Percentiles rank a stretch among this genome's conserved stretches.
These are phyloP conservation scores for Leishmania guyanensis DNA, from an alignment of 208 protist genomes.

Conservation along the genomic window DNA sequence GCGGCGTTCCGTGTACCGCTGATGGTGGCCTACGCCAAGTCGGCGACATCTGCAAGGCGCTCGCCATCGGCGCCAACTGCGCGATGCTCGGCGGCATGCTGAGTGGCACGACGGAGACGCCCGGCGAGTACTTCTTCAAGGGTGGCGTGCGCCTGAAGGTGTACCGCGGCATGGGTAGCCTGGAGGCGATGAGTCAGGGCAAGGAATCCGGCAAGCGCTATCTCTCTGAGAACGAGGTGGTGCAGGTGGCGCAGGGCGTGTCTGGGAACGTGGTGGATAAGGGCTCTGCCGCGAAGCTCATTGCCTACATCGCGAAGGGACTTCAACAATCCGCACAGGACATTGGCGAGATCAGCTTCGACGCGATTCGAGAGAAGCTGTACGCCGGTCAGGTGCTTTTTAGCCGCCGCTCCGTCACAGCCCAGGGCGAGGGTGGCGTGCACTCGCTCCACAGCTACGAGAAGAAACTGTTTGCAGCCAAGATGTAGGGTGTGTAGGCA, in stretches of 20 bases:
- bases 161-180: constrained; percentile 96
- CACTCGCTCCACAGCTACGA: constrained; percentile 93
- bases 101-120: constrained; percentile 92
- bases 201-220: constrained; percentile 90
- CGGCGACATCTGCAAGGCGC: constrained; percentile 96
- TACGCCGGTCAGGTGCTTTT: constrained; percentile 93
- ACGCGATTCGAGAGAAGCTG: constrained; percentile 82
- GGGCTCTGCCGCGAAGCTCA: constrained; percentile 82
- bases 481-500: constrained; percentile 45
- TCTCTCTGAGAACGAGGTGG: constrained; percentile 86
- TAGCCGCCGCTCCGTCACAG: constrained; percentile 88
- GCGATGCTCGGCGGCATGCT: constrained; percentile 93
- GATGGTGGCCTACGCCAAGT: constrained; percentile 94
- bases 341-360: constrained; percentile 87
- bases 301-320: constrained; percentile 92
- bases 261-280: constrained; percentile 92
- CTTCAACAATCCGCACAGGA: constrained; percentile 94
- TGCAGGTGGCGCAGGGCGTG: constrained; percentile 95
- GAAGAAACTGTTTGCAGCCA: constrained; percentile 87
- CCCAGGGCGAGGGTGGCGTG: constrained; percentile 92
- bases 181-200: constrained; percentile 94
- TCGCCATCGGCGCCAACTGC: constrained; percentile 90
- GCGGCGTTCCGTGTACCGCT: constrained; percentile 93
- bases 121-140: constrained; percentile 94
- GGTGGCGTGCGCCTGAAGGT: constrained; percentile 93